Base-by-base conservation (phyloP, 108 stramenopile species). In the Skeletonema tropicum region DNA sequence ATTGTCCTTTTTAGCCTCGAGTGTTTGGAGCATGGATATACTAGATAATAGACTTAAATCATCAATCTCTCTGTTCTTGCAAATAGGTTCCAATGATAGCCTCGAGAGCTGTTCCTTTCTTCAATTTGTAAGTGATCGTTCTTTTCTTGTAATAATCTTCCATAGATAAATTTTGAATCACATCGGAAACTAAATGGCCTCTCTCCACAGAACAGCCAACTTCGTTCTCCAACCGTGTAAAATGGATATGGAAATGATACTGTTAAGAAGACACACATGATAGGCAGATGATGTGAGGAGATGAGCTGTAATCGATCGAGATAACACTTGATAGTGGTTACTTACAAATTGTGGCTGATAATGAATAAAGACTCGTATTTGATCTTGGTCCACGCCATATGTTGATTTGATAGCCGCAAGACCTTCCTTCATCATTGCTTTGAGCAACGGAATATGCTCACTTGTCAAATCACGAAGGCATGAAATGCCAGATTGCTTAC, bases 241-340 rank as follows among this genome's bases (percentile, higher is more conserved):
- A 93, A 73, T 91, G 92, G 25, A 91, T 74, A 66, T 93, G 92
- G 59, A 91, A 87, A 45, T 87, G 89, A 55, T 87, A 93, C 42
- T 45, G 42, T 45, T 45, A n/a, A 3, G 3, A 45, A 45, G 15
- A 45, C 15, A 4, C 42, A 4, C 5, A 11, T n/a, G 42, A 45
- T 45, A n/a, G 42, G 42, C 15, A 11, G 42, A n/a, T 45, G 15
- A 5, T 15, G 42, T 45, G 42, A 45, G 42, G 42, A n/a, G 3
- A 45, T n/a, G 15, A 45, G 3, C 42, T 45, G 42, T n/a, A 15
- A 45, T 45, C 5, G 42, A 45, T 45, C 0, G 15, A 45, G 42
- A 45, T n/a, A 2, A 45, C 15, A 45, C 42, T 35, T 7, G 5
- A 3, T 3, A 35, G 33, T 35, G 4, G 33, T 35, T 35, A 45